Base-by-base conservation (phyloP, 2,329 filamentous ascomycete genomes). In the Alternaria ethzedia region DNA sequence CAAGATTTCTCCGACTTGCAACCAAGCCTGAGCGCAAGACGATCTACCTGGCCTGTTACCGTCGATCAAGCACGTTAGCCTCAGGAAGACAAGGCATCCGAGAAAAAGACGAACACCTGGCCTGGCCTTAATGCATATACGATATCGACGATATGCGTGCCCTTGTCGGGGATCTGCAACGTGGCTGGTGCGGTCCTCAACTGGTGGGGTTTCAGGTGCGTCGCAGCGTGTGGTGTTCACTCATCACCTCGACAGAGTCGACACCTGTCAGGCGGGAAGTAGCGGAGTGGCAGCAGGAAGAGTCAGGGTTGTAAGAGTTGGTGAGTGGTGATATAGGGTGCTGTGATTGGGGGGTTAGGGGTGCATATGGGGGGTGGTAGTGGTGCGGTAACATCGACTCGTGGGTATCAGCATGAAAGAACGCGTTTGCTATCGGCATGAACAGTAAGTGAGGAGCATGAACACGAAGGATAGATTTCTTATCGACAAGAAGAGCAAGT, bases 181-280 rank as follows among this genome's bases (percentile, higher is more conserved):
- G 9, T 25, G 21, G 47, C 54, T 66, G 60, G 54, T 70, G 64
- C 64, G 56, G 54, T 52, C 55, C 52, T 64, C 54, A 66, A 52
- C 70, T 41, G 43, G 60, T 51, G 60, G 21, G 57, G 68, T 72
- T 72, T 72, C 70, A 72, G 57, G 11, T 45, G 15, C 54, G 70
- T 72, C 68, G 67, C 68, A 32, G 66, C 50, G 32, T 55, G 36
- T 5, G 45, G 8, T 32, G 25, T 10, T 56, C 66, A 64, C 54
- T n/a, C 63, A 61, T 46, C 59, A 55, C 56, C 41, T 20, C 32
- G 20, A 36, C 32, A 61, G 64, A 56, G 50, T 61, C 54, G 67
- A 57, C 55, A 54, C n/a, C 12, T 36, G n/a, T 36, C 32, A n/a
- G n/a, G 9, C 32, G 32, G 13, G 13, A 36, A 36, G 32, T 36